A percentile compares a stretch with the other conserved stretches of the same genome.
Conservation (phyloP, 2,329 filamentous ascomycete genomes). For the Colletotrichum sp. region DNA sequence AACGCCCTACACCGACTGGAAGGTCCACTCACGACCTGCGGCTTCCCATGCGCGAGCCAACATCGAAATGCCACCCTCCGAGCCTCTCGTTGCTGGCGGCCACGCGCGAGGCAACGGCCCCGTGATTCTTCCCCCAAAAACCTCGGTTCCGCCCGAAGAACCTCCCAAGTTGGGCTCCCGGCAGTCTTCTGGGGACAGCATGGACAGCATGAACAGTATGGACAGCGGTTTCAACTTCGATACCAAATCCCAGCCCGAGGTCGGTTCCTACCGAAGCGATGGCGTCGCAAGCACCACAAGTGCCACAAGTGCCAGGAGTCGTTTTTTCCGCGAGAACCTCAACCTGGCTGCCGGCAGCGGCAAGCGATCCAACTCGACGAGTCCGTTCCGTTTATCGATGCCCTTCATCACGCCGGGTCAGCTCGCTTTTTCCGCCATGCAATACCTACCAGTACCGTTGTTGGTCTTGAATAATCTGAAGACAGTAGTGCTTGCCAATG, state of each 20-base stretch:
- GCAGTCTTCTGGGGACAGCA: neutral
- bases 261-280: neutral
- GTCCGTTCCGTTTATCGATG: conserved; percentile 45
- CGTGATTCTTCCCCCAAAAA: neutral
- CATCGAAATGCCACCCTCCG: conserved; percentile 11
- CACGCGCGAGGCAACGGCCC: neutral
- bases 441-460: conserved; percentile 76
- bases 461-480: conserved; percentile 72
- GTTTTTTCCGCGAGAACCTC: conserved; percentile 38
- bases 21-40: conserved; percentile 4
- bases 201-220: neutral
- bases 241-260: neutral
- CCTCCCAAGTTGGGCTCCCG: neutral
- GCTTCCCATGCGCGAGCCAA: conserved; percentile 16
- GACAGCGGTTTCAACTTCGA: conserved; percentile 10
- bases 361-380: conserved; percentile 38
- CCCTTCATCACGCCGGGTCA: conserved; percentile 55
- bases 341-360: conserved; percentile 21
- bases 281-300: neutral
- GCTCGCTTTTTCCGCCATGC: conserved; percentile 70
- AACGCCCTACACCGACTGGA: neutral
- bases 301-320: conserved; percentile 30
- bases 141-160: neutral
- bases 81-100: neutral
- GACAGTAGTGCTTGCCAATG: conserved; percentile 75